Evolutionary conservation across 257 asterid genomes (phyloP).

Genomic region (Solanum gracilifrons): DNA sequence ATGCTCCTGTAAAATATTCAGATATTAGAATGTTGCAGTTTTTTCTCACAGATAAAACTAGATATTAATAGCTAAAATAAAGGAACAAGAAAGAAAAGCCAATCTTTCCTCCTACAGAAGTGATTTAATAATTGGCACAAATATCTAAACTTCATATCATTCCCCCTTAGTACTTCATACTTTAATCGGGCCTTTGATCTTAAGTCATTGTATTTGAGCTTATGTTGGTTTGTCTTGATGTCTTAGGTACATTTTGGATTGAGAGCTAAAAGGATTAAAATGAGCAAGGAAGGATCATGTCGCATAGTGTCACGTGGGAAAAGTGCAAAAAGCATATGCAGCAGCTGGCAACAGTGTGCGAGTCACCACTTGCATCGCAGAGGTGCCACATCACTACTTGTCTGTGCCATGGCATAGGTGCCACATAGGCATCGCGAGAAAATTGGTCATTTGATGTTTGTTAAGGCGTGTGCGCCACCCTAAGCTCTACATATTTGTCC

Average conservation of each 20-base stretch:
- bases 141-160: neutral
- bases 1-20: constrained; percentile 35
- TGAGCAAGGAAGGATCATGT: neutral
- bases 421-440: neutral
- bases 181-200: neutral
- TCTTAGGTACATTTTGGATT: neutral
- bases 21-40: neutral
- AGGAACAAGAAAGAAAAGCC: neutral
- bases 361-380: neutral
- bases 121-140: neutral
- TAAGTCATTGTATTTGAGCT: neutral
- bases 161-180: neutral
- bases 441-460: neutral
- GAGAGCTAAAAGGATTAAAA: neutral
- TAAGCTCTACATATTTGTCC: neutral
- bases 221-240: neutral
- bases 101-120: neutral
- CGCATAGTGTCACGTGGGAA: neutral
- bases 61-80: neutral
- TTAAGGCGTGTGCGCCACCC: neutral
- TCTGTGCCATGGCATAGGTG: neutral
- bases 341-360: neutral
- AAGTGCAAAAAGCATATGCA: neutral
- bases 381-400: neutral
- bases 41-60: neutral